A percentile compares a stretch with the other conserved stretches of the same genome.
Conservation (phyloP, 768 basidiomycete species). For the Leccinum boreale region DNA sequence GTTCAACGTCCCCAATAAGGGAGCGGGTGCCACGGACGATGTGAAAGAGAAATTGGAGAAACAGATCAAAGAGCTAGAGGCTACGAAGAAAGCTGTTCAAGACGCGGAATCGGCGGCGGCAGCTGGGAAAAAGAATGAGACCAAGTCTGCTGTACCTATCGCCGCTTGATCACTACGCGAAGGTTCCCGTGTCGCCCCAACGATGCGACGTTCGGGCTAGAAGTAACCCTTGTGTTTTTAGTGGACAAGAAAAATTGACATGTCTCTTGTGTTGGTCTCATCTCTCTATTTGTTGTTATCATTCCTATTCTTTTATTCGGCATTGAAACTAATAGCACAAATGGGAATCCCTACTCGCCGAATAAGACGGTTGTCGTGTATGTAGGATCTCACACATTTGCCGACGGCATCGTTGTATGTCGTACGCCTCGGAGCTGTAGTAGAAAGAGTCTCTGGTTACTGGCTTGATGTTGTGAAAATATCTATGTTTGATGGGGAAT, state of each 20-base stretch:
- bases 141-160: slow-evolving; percentile 43
- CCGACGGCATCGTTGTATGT: slow-evolving; percentile 6
- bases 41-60: slow-evolving; percentile 49
- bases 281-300: slow-evolving; percentile 17
- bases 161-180: slow-evolving; percentile 23
- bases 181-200: neutral
- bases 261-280: slow-evolving; percentile 12
- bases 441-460: slow-evolving; percentile 7
- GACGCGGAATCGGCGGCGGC: slow-evolving; percentile 59
- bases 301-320: slow-evolving; percentile 7
- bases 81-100: slow-evolving; percentile 64
- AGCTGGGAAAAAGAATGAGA: slow-evolving; percentile 58
- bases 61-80: slow-evolving; percentile 64
- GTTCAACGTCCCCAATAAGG: slow-evolving; percentile 49
- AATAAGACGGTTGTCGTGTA: slow-evolving; percentile 16
- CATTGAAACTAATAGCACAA: slow-evolving; percentile 9
- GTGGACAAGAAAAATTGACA: slow-evolving; percentile 18
- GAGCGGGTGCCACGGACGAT: slow-evolving; percentile 23
- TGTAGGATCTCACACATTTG: slow-evolving; percentile 20
- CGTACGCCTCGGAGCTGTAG: slow-evolving; percentile 14
- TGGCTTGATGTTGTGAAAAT: no score
- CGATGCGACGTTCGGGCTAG: slow-evolving; percentile 5
- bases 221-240: slow-evolving; percentile 4
- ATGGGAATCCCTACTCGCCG: slow-evolving; percentile 9
- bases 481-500: neutral